phyloP scores from a whole-genome alignment of 805 yeast genomes.

The Saccharomycopsis synnaedendra region DNA sequence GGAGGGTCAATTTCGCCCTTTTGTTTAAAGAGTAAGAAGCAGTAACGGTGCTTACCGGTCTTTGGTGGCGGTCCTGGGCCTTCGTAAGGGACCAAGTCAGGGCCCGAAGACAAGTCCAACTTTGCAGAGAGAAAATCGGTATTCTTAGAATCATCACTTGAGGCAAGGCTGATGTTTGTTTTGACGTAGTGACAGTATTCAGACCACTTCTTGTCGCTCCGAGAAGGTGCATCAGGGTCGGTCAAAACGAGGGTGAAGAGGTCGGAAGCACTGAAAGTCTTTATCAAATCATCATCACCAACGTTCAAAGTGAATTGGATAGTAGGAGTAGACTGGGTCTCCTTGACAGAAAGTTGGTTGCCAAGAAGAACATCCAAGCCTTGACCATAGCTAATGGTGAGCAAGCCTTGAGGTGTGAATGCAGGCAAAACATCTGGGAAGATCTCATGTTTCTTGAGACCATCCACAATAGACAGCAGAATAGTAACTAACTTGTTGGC shows the following conservation, averaged over 20 bases:
- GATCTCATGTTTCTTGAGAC: slow-evolving; percentile 29
- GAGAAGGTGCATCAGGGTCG: slow-evolving; percentile 91
- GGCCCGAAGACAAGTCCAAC: slow-evolving; percentile 20
- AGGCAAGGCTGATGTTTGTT: slow-evolving; percentile 36
- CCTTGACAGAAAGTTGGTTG: slow-evolving; percentile 50
- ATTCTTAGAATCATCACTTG: slow-evolving; percentile 19
- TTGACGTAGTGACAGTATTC: slow-evolving; percentile 73
- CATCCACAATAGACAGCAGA: slow-evolving; percentile 24
- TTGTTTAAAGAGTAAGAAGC: slow-evolving; percentile 65
- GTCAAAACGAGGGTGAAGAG: slow-evolving; percentile 69
- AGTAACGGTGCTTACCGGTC: slow-evolving; percentile 83
- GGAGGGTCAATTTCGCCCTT: slow-evolving; percentile 17
- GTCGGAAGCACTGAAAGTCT: slow-evolving; percentile 25
- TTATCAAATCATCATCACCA: slow-evolving; percentile 9
- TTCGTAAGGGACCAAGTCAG: slow-evolving; percentile 39
- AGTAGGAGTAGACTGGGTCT: slow-evolving; percentile 57
- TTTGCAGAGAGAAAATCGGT: slow-evolving; percentile 24
- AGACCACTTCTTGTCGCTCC: slow-evolving; percentile 76
- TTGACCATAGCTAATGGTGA: slow-evolving; percentile 54
- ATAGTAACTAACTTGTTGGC: slow-evolving; percentile 18
- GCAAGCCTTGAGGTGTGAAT: slow-evolving; percentile 26
- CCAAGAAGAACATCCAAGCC: slow-evolving; percentile 65
- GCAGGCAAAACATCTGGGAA: slow-evolving; percentile 30
- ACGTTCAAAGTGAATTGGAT: slow-evolving; percentile 54
- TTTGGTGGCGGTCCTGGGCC: slow-evolving; percentile 90